A percentile compares a stretch with the other conserved stretches of the same genome.
Evolutionary conservation across 495 filamentous ascomycete species (phyloP).

Genomic region (Penicillium nucicola): DNA sequence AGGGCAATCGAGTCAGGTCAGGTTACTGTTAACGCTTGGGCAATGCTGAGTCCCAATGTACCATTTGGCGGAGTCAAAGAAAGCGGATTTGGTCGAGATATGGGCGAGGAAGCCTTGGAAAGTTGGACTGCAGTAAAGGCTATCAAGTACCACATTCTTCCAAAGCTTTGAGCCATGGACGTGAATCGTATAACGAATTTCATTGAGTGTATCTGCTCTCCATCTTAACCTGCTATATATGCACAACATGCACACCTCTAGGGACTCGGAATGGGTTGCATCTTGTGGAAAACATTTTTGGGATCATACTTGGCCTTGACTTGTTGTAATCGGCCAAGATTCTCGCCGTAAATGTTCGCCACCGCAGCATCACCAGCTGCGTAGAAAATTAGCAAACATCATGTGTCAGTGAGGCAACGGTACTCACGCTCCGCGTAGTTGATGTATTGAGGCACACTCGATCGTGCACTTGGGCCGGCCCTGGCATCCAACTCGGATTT

Average conservation of each 20-base stretch:
- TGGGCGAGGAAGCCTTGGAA: constrained; percentile 29
- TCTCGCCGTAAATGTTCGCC: constrained; percentile 42
- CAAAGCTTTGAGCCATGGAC: constrained; percentile 8
- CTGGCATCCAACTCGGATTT: constrained; percentile 21
- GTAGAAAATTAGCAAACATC: neutral
- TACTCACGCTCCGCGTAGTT: constrained; percentile 44
- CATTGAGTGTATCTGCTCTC: too few species aligned
- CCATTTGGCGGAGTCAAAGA: constrained; percentile 56
- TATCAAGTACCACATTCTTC: constrained; percentile 22
- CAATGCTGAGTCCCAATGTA: constrained; percentile 22
- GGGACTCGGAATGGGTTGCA: constrained; percentile 24
- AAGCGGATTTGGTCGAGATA: constrained; percentile 53
- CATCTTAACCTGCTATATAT: too few species aligned
- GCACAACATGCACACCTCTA: too few species aligned
- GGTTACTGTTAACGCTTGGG: constrained; percentile 23
- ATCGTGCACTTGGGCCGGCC: neutral
- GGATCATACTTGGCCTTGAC: constrained; percentile 56
- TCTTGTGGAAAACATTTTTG: constrained; percentile 50
- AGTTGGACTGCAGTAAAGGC: constrained; percentile 25
- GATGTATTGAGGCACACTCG: constrained; percentile 37
- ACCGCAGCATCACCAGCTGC: constrained; percentile 34
- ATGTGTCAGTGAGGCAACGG: neutral
- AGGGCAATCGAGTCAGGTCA: constrained; percentile 71
- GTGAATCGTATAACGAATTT: too few species aligned
- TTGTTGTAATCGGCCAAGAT: constrained; percentile 37